phyloP scores from a whole-genome alignment of 2,329 filamentous ascomycete species.

The Zopfia rhizophila region DNA sequence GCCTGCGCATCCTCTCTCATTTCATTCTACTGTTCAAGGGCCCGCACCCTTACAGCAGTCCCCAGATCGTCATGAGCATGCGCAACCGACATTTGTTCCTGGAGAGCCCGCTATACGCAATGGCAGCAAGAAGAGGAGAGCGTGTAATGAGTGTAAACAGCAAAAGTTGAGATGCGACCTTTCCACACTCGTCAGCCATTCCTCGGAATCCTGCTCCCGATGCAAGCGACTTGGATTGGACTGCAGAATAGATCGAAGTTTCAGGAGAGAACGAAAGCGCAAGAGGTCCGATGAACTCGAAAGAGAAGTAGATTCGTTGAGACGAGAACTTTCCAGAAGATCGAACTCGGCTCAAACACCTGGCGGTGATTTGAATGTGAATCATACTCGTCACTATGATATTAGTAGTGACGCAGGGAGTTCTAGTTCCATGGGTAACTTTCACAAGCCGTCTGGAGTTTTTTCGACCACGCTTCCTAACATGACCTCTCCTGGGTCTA shows the following conservation, averaged over 20 bases:
- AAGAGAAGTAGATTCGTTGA: slow-evolving; percentile 12
- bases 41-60: too few relatives aligned
- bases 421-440: background rate
- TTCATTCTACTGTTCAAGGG: too few relatives aligned
- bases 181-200: slow-evolving; percentile 1
- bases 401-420: slow-evolving; percentile 1
- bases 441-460: background rate
- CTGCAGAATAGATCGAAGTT: slow-evolving; percentile 11
- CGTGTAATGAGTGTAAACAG: slow-evolving; percentile 18
- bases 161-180: slow-evolving; percentile 16
- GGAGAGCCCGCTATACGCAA: slow-evolving; percentile 12
- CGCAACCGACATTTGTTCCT: too few relatives aligned
- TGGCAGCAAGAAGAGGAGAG: slow-evolving; percentile 17
- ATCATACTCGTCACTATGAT: background rate
- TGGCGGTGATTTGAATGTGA: background rate
- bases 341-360: slow-evolving; percentile 1
- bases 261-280: slow-evolving; percentile 13
- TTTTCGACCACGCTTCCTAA: background rate
- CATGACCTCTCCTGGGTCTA: slow-evolving; percentile 1
- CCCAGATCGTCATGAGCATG: too few relatives aligned
- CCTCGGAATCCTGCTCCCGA: slow-evolving; percentile 1
- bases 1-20: too few relatives aligned
- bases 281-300: slow-evolving; percentile 15
- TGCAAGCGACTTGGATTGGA: slow-evolving; percentile 12
- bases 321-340: slow-evolving; percentile 10